Base-by-base conservation (phyloP, 2,329 filamentous ascomycete genomes). In the Phaeosphaeria sp. region DNA sequence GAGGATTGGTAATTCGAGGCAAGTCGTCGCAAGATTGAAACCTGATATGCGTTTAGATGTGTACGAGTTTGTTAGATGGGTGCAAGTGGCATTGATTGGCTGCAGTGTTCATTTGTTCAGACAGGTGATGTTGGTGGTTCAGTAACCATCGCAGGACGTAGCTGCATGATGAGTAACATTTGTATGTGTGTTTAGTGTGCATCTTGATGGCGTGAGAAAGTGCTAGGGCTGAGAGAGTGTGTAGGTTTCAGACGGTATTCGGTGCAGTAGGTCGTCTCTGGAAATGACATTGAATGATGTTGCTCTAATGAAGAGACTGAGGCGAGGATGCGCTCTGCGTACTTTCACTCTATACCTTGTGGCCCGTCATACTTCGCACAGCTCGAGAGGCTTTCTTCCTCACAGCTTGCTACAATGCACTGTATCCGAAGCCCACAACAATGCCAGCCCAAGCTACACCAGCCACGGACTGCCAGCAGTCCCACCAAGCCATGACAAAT, bases 1-100 rank as follows among this genome's bases (percentile, higher is more conserved):
- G 48, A 20, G 44, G 50, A 59, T 62, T 65, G 56, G 59, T 60
- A 59, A 64, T 60, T 59, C 55, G 46, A 58, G 59, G 56, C 23
- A 23, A 20, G 11, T 27, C 17, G 30, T 18, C 41, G 46, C 25
- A 39, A 20, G 44, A 46, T 46, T 17, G 22, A 23, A 18, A 46
- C 46, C 41, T 52, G 50, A 46, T 36, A 42, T 50, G 20, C 21
- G 6, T 44, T 44, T 15, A 7, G 18, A 44, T 22, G 42, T 20
- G 10, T 17, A 21, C 1, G 21, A 44, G 2, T 15, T 44, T 44
- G 18, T 44, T 21, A 9, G 18, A 6, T 36, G 30, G 30, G 13
- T 36, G 11, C 30, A 3, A 21, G 18, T 9, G 13, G 9, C 4
- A 7, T 44, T 44, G n/a, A 17, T 22, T 20, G n/a, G 42, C 9